Conservation (phyloP, 2,329 filamentous ascomycete species). For the Dothistroma pini region DNA sequence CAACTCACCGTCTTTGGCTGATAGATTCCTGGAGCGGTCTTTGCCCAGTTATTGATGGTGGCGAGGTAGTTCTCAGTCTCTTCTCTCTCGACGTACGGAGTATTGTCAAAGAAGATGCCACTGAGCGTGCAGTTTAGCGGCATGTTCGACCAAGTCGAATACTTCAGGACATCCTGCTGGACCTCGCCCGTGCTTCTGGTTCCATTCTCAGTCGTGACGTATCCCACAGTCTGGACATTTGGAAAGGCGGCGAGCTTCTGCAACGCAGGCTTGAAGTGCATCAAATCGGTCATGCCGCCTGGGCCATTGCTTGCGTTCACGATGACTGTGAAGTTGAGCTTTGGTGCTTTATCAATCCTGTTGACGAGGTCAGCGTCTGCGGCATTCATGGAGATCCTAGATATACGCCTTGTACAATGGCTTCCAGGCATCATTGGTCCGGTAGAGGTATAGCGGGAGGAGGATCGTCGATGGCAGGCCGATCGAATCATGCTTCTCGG, state of each 20-base stretch:
- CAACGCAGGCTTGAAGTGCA: slow-evolving; percentile 22
- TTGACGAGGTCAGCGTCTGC: neutral
- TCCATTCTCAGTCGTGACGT: slow-evolving; percentile 26
- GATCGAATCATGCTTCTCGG: neutral
- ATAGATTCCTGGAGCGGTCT: slow-evolving; percentile 15
- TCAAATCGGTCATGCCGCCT: slow-evolving; percentile 15
- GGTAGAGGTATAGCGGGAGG: slow-evolving; percentile 23
- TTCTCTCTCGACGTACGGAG: slow-evolving; percentile 17
- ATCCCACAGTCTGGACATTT: slow-evolving; percentile 30
- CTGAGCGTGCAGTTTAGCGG: slow-evolving; percentile 23
- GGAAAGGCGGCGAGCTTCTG: slow-evolving; percentile 23
- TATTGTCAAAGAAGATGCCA: slow-evolving; percentile 33
- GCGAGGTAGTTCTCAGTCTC: slow-evolving; percentile 13
- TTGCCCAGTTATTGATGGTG: slow-evolving; percentile 18
- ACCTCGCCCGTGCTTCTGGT: slow-evolving; percentile 17
- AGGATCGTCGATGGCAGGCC: slow-evolving; percentile 17
- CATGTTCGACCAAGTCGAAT: slow-evolving; percentile 23
- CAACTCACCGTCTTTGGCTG: slow-evolving; percentile 14
- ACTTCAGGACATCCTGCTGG: slow-evolving; percentile 22
- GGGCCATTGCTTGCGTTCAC: slow-evolving; percentile 27
- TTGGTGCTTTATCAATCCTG: slow-evolving; percentile 8
- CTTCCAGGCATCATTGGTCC: slow-evolving; percentile 14
- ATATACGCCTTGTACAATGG: slow-evolving; percentile 22
- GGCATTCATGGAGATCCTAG: neutral
- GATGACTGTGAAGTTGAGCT: slow-evolving; percentile 23